Evolutionary conservation across 108 stramenopile species (phyloP).

Genomic region (Nitzschia sp.): DNA sequence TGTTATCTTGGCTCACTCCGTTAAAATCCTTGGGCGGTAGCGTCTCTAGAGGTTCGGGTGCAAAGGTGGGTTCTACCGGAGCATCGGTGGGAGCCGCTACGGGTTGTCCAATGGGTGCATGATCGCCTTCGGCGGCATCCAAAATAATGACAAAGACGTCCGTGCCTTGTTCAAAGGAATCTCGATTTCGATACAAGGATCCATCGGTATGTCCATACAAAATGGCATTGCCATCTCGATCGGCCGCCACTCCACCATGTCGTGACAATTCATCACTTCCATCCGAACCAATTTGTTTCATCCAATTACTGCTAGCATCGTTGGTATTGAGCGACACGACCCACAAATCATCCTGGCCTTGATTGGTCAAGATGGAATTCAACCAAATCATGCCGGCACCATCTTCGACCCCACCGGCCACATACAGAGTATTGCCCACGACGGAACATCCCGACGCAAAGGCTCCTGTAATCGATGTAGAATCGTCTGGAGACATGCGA

Average conservation of each 20-base stretch:
- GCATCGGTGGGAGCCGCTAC: constrained; percentile 14
- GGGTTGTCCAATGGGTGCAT: constrained; percentile 20
- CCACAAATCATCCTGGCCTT: constrained; percentile 45
- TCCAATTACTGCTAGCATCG: constrained; percentile 26
- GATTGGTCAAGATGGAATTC: not conserved
- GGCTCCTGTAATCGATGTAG: not conserved
- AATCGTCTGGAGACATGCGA: not conserved
- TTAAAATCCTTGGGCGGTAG: not conserved
- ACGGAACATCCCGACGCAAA: constrained; percentile 32
- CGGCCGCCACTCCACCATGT: constrained; percentile 34
- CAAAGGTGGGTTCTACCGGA: not conserved
- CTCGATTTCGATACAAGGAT: constrained; percentile 29
- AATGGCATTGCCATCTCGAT: constrained; percentile 41
- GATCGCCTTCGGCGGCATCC: not conserved
- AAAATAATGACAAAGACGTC: constrained; percentile 32
- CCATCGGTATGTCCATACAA: constrained; percentile 51
- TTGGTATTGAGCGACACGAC: constrained; percentile 23
- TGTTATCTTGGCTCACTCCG: not conserved
- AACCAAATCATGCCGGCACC: constrained; percentile 13
- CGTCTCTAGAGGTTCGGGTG: not conserved
- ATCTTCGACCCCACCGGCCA: constrained; percentile 27
- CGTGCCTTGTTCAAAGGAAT: not conserved
- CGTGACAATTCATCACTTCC: constrained; percentile 39
- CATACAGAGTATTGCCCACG: constrained; percentile 20
- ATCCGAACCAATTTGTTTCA: constrained; percentile 44